These are phyloP conservation scores for Starmerella tilneyi DNA, from an alignment of 805 yeast species.

Conservation along the genomic window DNA sequence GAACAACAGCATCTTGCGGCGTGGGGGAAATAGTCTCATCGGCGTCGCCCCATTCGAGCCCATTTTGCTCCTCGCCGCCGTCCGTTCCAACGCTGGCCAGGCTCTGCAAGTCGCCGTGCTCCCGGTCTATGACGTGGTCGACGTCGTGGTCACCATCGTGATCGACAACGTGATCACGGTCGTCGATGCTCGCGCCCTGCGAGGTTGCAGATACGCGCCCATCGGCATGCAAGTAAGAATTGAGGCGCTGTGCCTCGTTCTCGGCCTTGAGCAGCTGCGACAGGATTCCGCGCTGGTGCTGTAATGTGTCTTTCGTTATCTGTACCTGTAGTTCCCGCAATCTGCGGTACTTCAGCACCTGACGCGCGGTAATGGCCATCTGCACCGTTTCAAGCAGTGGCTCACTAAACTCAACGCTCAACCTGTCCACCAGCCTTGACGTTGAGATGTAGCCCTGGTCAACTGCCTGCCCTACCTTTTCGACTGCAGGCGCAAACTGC, in stretches of 20 bases:
- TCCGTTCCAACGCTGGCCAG: not conserved
- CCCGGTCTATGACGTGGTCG: constrained; percentile 12
- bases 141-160: constrained; percentile 10
- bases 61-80: not conserved
- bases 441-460: constrained; percentile 52
- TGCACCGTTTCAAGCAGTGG: constrained; percentile 66
- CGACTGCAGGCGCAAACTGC: constrained; percentile 45
- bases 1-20: not conserved
- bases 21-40: not conserved
- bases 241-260: constrained; percentile 38
- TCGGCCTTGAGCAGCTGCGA: constrained; percentile 37
- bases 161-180: constrained; percentile 13
- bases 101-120: constrained; percentile 4
- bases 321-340: constrained; percentile 47
- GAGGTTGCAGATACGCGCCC: constrained; percentile 24
- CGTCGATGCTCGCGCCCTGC: constrained; percentile 5
- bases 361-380: constrained; percentile 46
- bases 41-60: not conserved
- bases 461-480: constrained; percentile 74
- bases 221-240: constrained; percentile 28
- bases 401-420: constrained; percentile 53
- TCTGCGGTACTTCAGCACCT: constrained; percentile 51
- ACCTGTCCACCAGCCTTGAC: constrained; percentile 41
- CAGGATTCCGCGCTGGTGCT: constrained; percentile 30
- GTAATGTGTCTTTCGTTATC: constrained; percentile 35